Conservation (phyloP, 805 yeast species). For the Komagataella phaffii region DNA sequence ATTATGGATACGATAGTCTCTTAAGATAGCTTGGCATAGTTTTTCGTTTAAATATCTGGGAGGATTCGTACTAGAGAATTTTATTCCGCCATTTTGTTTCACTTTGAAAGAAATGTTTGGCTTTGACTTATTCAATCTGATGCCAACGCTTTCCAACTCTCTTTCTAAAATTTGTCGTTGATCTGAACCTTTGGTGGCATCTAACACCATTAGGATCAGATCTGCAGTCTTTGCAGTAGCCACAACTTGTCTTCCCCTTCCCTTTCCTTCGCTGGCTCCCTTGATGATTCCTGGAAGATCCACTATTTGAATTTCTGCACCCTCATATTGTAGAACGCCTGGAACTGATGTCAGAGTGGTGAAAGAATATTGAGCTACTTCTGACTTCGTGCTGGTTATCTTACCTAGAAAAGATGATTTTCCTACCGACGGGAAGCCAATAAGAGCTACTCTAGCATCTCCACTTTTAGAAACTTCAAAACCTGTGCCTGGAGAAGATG, state of each 20-base stretch:
- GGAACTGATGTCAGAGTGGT: constrained; percentile 96
- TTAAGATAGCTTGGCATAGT: constrained; percentile 59
- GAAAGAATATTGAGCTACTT: constrained; percentile 89
- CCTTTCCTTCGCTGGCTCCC: constrained; percentile 95
- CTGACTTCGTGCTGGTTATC: constrained; percentile 88
- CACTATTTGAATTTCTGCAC: constrained; percentile 95
- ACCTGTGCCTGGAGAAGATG: constrained; percentile 59
- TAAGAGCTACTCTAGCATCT: constrained; percentile 88
- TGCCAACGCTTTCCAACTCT: constrained; percentile 90
- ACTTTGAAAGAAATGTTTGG: constrained; percentile 72
- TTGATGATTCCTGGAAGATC: constrained; percentile 95
- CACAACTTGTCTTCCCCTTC: constrained; percentile 94
- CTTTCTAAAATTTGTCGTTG: constrained; percentile 78
- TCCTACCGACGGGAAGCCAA: constrained; percentile 98
- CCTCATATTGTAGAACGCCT: constrained; percentile 87
- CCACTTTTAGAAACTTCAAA: constrained; percentile 94
- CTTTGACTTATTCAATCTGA: constrained; percentile 65
- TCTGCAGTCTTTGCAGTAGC: constrained; percentile 95
- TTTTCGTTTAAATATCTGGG: constrained; percentile 75
- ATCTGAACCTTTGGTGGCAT: constrained; percentile 87
- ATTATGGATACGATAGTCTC: constrained; percentile 82
- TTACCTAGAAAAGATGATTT: constrained; percentile 82
- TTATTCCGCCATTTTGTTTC: constrained; percentile 87
- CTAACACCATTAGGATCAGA: constrained; percentile 82
- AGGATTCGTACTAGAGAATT: constrained; percentile 67